Percentiles rank a stretch among this genome's conserved stretches.
phyloP scores from a whole-genome alignment of 2,329 filamentous ascomycete species.

The Aspergillus ruber region DNA sequence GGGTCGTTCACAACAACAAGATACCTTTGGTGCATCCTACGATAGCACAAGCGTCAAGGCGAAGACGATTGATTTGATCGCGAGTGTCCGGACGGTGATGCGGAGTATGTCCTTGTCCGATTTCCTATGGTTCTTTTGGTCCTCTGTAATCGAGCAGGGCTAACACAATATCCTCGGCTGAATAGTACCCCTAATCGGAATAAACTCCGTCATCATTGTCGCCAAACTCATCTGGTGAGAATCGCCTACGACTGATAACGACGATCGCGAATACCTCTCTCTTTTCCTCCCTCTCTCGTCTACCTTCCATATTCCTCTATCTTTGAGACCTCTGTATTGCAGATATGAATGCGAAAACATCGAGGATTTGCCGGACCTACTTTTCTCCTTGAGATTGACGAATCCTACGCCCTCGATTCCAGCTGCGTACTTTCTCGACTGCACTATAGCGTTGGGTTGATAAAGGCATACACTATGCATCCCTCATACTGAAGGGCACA shows the following conservation, averaged over 20 bases:
- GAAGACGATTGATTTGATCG: constrained; percentile 83
- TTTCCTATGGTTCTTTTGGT: not conserved
- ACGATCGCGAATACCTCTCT: not conserved
- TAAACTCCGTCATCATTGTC: constrained; percentile 75
- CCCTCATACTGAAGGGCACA: no score
- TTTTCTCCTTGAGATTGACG: no score
- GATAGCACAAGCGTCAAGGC: constrained; percentile 75
- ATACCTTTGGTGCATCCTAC: constrained; percentile 68
- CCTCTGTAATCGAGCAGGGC: not conserved
- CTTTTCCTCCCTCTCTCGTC: no score
- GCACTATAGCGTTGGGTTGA: no score
- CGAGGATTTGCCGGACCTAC: no score
- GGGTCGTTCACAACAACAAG: constrained; percentile 52
- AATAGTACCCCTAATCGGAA: constrained; percentile 73
- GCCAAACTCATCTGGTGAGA: constrained; percentile 66
- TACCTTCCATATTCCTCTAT: no score
- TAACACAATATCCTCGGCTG: not conserved
- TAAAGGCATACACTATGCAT: no score
- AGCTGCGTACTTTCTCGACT: no score
- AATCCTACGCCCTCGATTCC: no score
- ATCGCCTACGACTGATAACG: not conserved
- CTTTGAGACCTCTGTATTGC: no score
- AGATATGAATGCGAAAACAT: no score
- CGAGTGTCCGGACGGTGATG: constrained; percentile 85
- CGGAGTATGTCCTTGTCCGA: constrained; percentile 59